These are phyloP conservation scores for Filobasidium floriforme DNA, from an alignment of 768 basidiomycete species.

Conservation along the genomic window DNA sequence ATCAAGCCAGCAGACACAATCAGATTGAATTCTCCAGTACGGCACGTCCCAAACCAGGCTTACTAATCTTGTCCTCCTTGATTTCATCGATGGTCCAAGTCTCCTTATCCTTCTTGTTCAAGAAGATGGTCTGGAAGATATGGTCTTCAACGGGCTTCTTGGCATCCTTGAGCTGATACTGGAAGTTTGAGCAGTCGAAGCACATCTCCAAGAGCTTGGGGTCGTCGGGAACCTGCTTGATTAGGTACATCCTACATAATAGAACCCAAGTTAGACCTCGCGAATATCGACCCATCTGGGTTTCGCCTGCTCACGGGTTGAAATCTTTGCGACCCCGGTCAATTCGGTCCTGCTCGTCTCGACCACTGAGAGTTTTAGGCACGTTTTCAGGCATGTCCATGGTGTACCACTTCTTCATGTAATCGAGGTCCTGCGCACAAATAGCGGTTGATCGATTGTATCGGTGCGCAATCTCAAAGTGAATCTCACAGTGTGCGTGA, in stretches of 20 bases:
- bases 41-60: conserved; percentile 19
- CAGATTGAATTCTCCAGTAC: too few relatives aligned
- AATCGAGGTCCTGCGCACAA: conserved; percentile 39
- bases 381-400: conserved; percentile 41
- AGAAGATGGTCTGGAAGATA: conserved; percentile 49
- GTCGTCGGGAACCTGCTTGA: conserved; percentile 44
- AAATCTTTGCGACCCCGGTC: conserved; percentile 41
- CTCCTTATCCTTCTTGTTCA: conserved; percentile 47
- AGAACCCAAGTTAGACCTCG: neutral
- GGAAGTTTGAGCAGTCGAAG: conserved; percentile 42
- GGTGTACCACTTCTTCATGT: conserved; percentile 46
- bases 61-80: conserved; percentile 46
- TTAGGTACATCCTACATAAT: conserved; percentile 45
- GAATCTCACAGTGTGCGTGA: conserved; percentile 49
- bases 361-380: conserved; percentile 37
- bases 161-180: conserved; percentile 41
- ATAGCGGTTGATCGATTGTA: neutral
- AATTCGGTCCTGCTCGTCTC: conserved; percentile 44
- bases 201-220: conserved; percentile 46
- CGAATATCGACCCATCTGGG: neutral
- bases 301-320: conserved; percentile 38
- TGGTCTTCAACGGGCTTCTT: conserved; percentile 44
- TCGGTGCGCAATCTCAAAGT: neutral
- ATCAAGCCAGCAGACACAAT: neutral
- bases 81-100: conserved; percentile 47